A percentile compares a stretch with the other conserved stretches of the same genome.
Evolutionary conservation across 2,329 filamentous ascomycete species (phyloP).

Genomic region (Fusarium austroafricanum): DNA sequence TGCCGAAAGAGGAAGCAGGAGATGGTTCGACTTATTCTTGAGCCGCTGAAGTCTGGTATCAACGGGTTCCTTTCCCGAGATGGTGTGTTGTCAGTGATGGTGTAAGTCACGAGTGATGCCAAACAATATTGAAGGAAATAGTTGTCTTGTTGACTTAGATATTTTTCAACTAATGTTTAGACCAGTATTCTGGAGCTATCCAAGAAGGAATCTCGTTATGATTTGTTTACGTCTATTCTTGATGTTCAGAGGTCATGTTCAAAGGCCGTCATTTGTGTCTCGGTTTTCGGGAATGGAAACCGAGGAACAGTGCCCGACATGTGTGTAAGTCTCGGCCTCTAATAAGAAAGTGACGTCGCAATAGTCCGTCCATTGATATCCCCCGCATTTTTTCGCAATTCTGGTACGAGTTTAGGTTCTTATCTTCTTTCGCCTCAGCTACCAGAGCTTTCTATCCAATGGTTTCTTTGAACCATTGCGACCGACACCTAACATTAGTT

Average conservation of each 20-base stretch:
- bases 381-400: background rate
- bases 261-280: no score
- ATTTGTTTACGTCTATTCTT: background rate
- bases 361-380: background rate
- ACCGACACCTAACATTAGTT: no score
- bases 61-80: conserved; percentile 18
- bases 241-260: background rate
- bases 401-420: background rate
- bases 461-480: no score
- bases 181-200: no score
- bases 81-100: background rate
- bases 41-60: background rate
- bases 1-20: background rate
- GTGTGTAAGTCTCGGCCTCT: background rate
- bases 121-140: background rate
- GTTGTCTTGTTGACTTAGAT: background rate
- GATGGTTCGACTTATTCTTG: background rate
- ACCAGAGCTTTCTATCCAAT: no score
- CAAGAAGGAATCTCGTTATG: background rate
- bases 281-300: background rate
- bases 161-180: background rate
- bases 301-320: background rate
- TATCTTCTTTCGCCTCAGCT: no score
- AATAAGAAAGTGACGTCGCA: background rate
- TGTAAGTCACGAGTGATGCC: conserved; percentile 18